Conservation (phyloP, 768 basidiomycete genomes). For the Podaxis sp. region DNA sequence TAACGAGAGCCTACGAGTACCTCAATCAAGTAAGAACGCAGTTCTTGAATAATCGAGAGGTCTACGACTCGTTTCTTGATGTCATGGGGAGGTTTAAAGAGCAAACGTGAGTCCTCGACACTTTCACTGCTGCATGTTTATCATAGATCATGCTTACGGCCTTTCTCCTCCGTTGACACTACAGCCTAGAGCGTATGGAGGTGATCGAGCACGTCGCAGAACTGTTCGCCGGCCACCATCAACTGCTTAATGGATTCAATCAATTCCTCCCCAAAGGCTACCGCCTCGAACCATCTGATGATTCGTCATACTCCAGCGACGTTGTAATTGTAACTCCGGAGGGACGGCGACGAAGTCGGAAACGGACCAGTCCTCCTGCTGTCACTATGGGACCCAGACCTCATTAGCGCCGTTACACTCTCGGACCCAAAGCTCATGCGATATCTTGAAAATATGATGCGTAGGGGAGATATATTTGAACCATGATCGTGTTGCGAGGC, state of each 20-base stretch:
- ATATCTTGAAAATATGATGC: background rate
- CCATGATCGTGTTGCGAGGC: background rate
- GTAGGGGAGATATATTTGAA: background rate
- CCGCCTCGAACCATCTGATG: slow-evolving; percentile 15
- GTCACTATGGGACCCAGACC: background rate
- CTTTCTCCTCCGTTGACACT: background rate
- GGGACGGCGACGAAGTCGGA: slow-evolving; percentile 1
- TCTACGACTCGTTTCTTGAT: slow-evolving; percentile 13
- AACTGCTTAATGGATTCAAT: slow-evolving; percentile 16
- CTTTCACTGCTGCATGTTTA: background rate
- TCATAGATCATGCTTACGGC: background rate
- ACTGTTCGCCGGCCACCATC: slow-evolving; percentile 14
- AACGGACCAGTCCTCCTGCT: background rate
- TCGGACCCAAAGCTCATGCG: background rate
- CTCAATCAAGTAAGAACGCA: slow-evolving; percentile 13
- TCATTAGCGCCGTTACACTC: background rate
- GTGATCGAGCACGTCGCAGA: slow-evolving; percentile 15
- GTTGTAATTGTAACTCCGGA: slow-evolving; percentile 14
- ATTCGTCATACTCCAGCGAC: slow-evolving; percentile 6
- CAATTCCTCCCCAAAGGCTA: slow-evolving; percentile 15
- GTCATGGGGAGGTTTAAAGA: slow-evolving; percentile 15
- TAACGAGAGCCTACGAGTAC: slow-evolving; percentile 12
- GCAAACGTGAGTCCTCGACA: slow-evolving; percentile 2
- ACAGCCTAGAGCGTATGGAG: slow-evolving; percentile 14
- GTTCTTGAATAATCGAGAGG: slow-evolving; percentile 13